These are phyloP conservation scores for Ploettnerulaceae sp. DNA, from an alignment of 2,329 filamentous ascomycete species.

Conservation along the genomic window DNA sequence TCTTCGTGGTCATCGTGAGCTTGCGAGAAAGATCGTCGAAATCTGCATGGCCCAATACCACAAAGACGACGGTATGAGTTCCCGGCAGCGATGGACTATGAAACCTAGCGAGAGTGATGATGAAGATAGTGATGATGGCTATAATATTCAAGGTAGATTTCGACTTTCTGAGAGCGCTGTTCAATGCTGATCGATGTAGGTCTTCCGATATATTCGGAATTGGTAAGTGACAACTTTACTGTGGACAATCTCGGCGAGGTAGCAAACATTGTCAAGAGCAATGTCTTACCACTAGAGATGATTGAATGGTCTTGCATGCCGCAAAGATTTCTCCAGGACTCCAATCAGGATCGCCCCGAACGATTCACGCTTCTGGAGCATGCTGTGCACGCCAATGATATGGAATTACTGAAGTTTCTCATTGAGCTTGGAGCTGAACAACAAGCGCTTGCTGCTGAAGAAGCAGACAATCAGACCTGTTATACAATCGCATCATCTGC, in stretches of 20 bases:
- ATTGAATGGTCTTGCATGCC: slow-evolving; percentile 40
- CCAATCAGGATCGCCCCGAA: slow-evolving; percentile 5
- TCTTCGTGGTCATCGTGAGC: slow-evolving; percentile 56
- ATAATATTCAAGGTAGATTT: slow-evolving; percentile 23
- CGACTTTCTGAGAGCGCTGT: background rate
- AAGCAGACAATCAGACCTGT: slow-evolving; percentile 26
- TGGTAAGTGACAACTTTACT: slow-evolving; percentile 64
- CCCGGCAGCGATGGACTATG: slow-evolving; percentile 37
- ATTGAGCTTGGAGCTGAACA: slow-evolving; percentile 27
- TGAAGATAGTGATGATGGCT: slow-evolving; percentile 26
- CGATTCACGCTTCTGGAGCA: slow-evolving; percentile 10
- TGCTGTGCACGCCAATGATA: slow-evolving; percentile 25
- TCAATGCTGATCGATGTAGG: slow-evolving; percentile 19
- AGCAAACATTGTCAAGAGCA: slow-evolving; percentile 63
- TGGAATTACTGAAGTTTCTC: slow-evolving; percentile 30
- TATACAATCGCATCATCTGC: slow-evolving; percentile 30
- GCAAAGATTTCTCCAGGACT: slow-evolving; percentile 26
- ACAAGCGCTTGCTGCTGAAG: slow-evolving; percentile 22
- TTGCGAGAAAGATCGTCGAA: slow-evolving; percentile 63
- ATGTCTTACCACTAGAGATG: slow-evolving; percentile 49
- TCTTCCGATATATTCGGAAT: slow-evolving; percentile 47
- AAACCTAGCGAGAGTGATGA: slow-evolving; percentile 31
- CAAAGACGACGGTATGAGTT: slow-evolving; percentile 39
- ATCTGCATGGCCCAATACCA: slow-evolving; percentile 66
- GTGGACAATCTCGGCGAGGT: slow-evolving; percentile 71